Evolutionary conservation across 306 rosid genomes (phyloP), one percentile per base, ranked within the genome.

Genomic region (Sindora glabra): DNA sequence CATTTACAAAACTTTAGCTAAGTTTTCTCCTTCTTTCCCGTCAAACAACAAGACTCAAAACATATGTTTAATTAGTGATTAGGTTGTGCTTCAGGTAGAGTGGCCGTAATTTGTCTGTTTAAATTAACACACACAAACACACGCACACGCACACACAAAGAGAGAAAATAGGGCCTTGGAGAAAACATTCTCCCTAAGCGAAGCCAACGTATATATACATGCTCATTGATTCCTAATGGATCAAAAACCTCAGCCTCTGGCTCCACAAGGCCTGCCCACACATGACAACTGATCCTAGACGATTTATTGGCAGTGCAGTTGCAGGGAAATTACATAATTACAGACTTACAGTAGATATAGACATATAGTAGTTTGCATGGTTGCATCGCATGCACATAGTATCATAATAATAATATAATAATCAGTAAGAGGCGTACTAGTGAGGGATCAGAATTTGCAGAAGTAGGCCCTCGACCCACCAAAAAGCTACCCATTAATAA

Each of bases 401-500:
- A 54, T n/a, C n/a, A n/a, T n/a, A n/a, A n/a, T n/a, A n/a, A n/a
- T n/a, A n/a, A n/a, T n/a, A n/a, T n/a, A n/a, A n/a, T n/a, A n/a
- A n/a, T n/a, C n/a, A 76, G 67, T 67, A 50, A 56, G 14, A 66
- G 74, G 72, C 75, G 72, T 67, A 57, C 59, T 71, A 76, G 82
- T 1, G 63, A 4, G 40, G 32, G 48, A 65, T 71, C 82, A 77
- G 81, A 67, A 67, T 37, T 26, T 62, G 77, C 78, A 67, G 82
- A 10, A n/a, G 82, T 67, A 77, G 82, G 78, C 68, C 82, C 78
- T 62, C 60, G 21, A 40, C 71, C 75, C 74, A 46, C 77, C 59
- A 61, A 72, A 69, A 61, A 47, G 75, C 69, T 69, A 65, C 60
- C n/a, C n/a, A n/a, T n/a, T 74, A 67, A 86, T 82, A 86, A 86